Evolutionary conservation across 352 stramenopile genomes (phyloP).

Genomic region (Pythium phragmitis): DNA sequence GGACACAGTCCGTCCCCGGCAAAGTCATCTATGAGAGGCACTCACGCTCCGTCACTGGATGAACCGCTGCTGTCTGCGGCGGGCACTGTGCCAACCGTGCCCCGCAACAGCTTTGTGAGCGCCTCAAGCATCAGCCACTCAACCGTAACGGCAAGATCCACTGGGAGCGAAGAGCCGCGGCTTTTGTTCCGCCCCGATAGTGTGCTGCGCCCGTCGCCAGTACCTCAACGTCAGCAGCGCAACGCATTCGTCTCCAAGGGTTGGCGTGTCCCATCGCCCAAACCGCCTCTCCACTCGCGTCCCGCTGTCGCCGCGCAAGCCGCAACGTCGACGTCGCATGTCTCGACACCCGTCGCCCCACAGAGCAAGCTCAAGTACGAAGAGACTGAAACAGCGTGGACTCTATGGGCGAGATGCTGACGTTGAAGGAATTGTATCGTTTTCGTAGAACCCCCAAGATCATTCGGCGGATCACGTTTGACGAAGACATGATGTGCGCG

Average conservation of each 20-base stretch:
- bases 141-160: not conserved
- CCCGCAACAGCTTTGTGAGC: not conserved
- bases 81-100: not conserved
- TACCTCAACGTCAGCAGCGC: not conserved
- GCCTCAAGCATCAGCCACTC: not conserved
- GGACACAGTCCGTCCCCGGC: slow-evolving; percentile 4
- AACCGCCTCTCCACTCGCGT: slow-evolving; percentile 15
- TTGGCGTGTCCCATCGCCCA: slow-evolving; percentile 17
- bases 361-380: slow-evolving; percentile 17
- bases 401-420: not conserved
- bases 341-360: slow-evolving; percentile 10
- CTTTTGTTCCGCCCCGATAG: slow-evolving; percentile 7
- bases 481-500: slow-evolving; percentile 44
- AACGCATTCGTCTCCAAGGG: slow-evolving; percentile 1
- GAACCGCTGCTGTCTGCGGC: not conserved
- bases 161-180: not conserved
- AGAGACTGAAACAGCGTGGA: not conserved
- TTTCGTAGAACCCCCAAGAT: slow-evolving; percentile 34
- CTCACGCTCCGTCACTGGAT: not conserved
- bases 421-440: not conserved
- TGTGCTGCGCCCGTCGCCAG: slow-evolving; percentile 5
- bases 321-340: not conserved
- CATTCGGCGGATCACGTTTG: slow-evolving; percentile 40
- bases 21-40: not conserved
- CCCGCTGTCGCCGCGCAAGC: not conserved